Evolutionary conservation across 2,329 filamentous ascomycete genomes (phyloP).

Genomic region (Tolypocladium tundrense): DNA sequence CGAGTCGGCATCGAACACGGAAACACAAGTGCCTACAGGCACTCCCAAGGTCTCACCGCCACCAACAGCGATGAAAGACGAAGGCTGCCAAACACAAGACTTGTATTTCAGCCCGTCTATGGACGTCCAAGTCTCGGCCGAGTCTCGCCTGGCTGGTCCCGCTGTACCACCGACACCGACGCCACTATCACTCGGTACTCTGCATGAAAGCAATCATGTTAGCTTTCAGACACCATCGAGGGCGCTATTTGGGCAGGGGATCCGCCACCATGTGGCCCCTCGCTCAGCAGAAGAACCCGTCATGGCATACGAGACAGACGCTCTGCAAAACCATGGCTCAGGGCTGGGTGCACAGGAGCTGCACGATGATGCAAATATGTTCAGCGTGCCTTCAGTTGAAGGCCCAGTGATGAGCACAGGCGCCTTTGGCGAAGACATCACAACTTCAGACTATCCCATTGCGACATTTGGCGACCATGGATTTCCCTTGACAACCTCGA

Average conservation of each 20-base stretch:
- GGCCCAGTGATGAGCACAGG: background rate
- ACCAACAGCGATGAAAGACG: constrained; percentile 22
- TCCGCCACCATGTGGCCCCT: background rate
- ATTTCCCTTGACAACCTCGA: background rate
- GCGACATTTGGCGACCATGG: background rate
- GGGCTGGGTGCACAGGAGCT: background rate
- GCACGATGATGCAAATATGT: background rate
- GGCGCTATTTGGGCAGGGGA: constrained; percentile 2
- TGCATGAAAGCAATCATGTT: background rate
- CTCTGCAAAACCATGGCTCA: background rate
- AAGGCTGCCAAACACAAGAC: constrained; percentile 23
- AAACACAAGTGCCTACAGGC: background rate
- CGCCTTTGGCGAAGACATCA: background rate
- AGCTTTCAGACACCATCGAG: constrained; percentile 6
- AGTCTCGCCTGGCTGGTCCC: constrained; percentile 9
- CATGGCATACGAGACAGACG: background rate
- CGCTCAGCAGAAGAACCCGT: background rate
- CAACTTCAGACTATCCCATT: background rate
- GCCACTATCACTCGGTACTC: background rate
- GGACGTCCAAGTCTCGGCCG: constrained; percentile 17
- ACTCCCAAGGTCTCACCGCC: constrained; percentile 8
- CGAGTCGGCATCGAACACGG: background rate
- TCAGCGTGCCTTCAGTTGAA: background rate
- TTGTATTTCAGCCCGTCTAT: constrained; percentile 15
- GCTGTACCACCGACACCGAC: constrained; percentile 4